phyloP scores from a whole-genome alignment of 192 early-diverging fungal species.

The Coemansia reversa region DNA sequence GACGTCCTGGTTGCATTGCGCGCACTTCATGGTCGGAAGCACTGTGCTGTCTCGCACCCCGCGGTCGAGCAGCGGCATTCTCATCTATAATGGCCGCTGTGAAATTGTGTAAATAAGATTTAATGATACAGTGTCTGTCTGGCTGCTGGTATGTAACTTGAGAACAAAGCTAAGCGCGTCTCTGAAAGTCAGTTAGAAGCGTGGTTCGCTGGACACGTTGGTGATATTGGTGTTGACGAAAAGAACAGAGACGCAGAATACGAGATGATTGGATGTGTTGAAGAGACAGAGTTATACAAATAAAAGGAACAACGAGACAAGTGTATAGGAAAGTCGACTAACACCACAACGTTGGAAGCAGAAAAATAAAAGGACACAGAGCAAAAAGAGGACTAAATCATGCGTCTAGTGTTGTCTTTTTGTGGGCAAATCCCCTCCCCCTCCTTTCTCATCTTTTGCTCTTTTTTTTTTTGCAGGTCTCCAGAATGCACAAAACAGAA shows the following conservation, averaged over 20 bases:
- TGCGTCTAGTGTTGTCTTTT: constrained; percentile 9
- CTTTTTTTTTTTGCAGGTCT: background rate
- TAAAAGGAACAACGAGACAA: background rate
- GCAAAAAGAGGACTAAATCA: background rate
- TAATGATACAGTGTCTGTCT: background rate
- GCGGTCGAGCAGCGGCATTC: constrained; percentile 37
- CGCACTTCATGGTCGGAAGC: constrained; percentile 52
- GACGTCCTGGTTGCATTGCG: constrained; percentile 53
- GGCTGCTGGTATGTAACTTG: background rate
- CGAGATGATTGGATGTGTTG: constrained; percentile 4
- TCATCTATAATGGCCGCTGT: constrained; percentile 5
- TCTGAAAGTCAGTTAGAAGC: too few species aligned
- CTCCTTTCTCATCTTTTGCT: background rate
- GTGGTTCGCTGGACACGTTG: too few species aligned
- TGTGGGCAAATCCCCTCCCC: constrained; percentile 8
- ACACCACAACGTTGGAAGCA: background rate
- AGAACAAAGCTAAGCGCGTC: background rate
- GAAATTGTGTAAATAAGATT: constrained; percentile 2
- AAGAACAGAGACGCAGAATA: background rate
- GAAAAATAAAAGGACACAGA: constrained; percentile 3
- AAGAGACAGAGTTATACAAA: constrained; percentile 1
- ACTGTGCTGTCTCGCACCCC: constrained; percentile 47
- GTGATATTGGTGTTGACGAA: background rate
- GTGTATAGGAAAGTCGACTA: background rate
- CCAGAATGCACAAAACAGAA: constrained; percentile 5